A percentile compares a stretch with the other conserved stretches of the same genome.
Evolutionary conservation across 2,329 filamentous ascomycete genomes (phyloP).

Genomic region (Fusarium buxicola): DNA sequence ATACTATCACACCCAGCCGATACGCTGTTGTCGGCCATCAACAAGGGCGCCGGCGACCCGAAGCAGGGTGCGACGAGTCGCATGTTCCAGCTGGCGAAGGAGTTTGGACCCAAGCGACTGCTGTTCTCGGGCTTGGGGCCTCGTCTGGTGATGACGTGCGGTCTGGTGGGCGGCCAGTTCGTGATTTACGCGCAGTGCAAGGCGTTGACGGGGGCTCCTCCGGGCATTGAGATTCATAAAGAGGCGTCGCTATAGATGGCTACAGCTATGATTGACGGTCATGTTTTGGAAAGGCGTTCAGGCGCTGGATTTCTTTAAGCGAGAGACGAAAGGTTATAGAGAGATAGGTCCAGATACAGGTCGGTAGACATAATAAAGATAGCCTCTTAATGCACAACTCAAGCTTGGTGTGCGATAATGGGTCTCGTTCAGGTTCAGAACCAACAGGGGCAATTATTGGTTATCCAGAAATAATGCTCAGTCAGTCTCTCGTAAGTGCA

Average conservation of each 20-base stretch:
- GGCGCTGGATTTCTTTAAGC: conserved; percentile 4
- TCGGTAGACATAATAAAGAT: conserved; percentile 10
- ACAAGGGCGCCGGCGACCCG: conserved; percentile 64
- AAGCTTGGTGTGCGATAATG: not conserved
- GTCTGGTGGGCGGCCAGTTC: conserved; percentile 64
- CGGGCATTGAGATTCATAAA: conserved; percentile 65
- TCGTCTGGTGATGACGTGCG: conserved; percentile 65
- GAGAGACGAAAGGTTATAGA: conserved; percentile 15
- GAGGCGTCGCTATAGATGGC: conserved; percentile 48
- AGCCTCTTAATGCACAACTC: not conserved
- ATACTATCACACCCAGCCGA: conserved; percentile 92
- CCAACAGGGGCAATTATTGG: not conserved
- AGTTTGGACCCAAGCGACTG: conserved; percentile 63
- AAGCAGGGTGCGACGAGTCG: conserved; percentile 60
- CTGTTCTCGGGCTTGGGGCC: conserved; percentile 62
- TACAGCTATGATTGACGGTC: not conserved
- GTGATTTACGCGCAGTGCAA: conserved; percentile 68
- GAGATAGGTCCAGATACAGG: not conserved
- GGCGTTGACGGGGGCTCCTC: conserved; percentile 62
- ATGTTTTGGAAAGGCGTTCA: conserved; percentile 23
- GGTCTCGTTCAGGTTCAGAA: too few species aligned
- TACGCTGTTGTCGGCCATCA: conserved; percentile 66
- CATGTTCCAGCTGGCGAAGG: conserved; percentile 63
- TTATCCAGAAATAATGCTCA: too few species aligned
- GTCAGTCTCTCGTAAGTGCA: too few species aligned